A percentile compares a stretch with the other conserved stretches of the same genome.
Evolutionary conservation across 352 stramenopile genomes (phyloP).

Genomic region (Phytophthora lateralis): DNA sequence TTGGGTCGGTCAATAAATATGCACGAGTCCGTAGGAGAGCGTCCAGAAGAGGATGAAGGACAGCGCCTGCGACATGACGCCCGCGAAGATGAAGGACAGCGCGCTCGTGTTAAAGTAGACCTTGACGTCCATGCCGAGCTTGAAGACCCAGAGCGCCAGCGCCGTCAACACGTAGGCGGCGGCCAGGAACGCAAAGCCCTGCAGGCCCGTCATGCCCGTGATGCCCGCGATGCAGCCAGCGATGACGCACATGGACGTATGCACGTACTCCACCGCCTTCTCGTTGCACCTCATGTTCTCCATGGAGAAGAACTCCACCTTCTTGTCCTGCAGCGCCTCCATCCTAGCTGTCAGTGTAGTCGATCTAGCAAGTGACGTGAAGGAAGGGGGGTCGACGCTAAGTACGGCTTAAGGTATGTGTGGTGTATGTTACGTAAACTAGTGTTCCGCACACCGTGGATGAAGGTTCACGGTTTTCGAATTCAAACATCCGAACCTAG

Average conservation of each 20-base stretch:
- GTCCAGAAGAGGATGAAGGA: constrained; percentile 92
- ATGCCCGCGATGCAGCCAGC: constrained; percentile 83
- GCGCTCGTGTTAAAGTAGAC: constrained; percentile 83
- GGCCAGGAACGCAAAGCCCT: constrained; percentile 78
- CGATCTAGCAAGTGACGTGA: constrained; percentile 1
- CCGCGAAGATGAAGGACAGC: constrained; percentile 70
- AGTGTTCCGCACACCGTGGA: not conserved
- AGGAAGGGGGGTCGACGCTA: constrained; percentile 2
- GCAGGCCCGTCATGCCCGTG: constrained; percentile 74
- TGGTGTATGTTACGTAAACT: not conserved
- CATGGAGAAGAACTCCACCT: constrained; percentile 89
- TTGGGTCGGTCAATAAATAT: constrained; percentile 86
- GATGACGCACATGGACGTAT: constrained; percentile 87
- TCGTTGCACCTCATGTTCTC: constrained; percentile 88
- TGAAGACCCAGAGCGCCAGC: constrained; percentile 65
- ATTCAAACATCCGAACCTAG: constrained; percentile 42
- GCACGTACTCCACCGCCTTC: constrained; percentile 74
- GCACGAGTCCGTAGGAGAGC: constrained; percentile 85
- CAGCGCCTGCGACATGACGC: constrained; percentile 75
- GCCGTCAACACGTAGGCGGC: constrained; percentile 72
- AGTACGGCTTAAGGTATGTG: constrained; percentile 13
- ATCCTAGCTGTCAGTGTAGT: constrained; percentile 22
- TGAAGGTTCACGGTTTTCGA: constrained; percentile 17
- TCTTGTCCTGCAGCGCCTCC: constrained; percentile 72
- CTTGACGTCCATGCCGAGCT: constrained; percentile 78